Conservation (phyloP, 2,329 filamentous ascomycete genomes). For the Colletotrichum karsti region DNA sequence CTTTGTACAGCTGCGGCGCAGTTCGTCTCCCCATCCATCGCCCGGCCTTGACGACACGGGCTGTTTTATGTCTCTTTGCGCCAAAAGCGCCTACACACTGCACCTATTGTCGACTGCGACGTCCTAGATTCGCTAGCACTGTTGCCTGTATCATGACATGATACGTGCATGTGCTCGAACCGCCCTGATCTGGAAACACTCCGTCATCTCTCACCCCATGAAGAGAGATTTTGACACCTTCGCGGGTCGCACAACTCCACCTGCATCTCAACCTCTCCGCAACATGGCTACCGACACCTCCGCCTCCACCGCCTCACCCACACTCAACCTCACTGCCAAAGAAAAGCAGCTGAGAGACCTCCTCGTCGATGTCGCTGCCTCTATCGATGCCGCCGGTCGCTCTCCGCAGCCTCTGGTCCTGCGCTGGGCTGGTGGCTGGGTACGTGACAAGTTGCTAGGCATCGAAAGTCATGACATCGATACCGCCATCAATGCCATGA, state of each 20-base stretch:
- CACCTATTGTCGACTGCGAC: no score
- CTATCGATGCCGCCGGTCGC: constrained; percentile 63
- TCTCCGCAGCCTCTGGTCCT: constrained; percentile 67
- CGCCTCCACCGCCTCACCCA: constrained; percentile 26
- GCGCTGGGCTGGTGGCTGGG: constrained; percentile 88
- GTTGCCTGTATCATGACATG: constrained; percentile 21
- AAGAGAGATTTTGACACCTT: constrained; percentile 28
- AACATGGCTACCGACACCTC: constrained; percentile 28
- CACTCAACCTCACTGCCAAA: constrained; percentile 68
- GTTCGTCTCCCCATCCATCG: no score
- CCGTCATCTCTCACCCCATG: constrained; percentile 7
- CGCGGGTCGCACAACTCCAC: background rate
- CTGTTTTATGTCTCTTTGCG: no score
- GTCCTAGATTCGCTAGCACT: no score
- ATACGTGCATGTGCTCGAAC: constrained; percentile 13
- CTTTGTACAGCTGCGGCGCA: no score
- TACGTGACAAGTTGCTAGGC: constrained; percentile 82
- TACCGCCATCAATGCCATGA: constrained; percentile 87
- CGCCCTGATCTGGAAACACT: background rate
- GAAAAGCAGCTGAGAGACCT: constrained; percentile 80
- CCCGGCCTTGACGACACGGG: no score
- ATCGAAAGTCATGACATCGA: constrained; percentile 83
- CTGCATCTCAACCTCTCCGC: no score
- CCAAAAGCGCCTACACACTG: no score
- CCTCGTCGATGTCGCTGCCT: constrained; percentile 81